Evolutionary conservation across 192 early-diverging fungal species (phyloP), one percentile per base, ranked within the genome.

Genomic region (Podila epigama): DNA sequence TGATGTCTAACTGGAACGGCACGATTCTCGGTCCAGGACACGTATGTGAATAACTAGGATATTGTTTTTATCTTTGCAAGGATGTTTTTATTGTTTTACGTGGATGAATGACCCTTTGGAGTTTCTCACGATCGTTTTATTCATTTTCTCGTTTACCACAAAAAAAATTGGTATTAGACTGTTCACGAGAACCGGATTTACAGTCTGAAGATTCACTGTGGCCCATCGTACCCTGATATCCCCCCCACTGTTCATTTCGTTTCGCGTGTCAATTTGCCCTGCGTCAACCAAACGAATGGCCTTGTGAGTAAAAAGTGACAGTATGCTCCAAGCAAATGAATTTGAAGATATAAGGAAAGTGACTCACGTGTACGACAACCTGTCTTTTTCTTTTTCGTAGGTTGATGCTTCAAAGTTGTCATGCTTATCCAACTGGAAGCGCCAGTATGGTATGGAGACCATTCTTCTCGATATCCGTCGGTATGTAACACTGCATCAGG

Each of bases 161-260:
- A 48, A 48, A 2, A 5, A 1, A 1, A 18, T 20, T 4, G 4
- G 3, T 22, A 9, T 22, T 81, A 96, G 94, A 91, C 94, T 20
- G 88, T 92, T n/a, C 95, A 96, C 69, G 96, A 99, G 79, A 97
- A 96, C 86, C 89, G 96, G 37, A 96, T 99, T 77, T 98, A 99
- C 82, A 87, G 87, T 58, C 82, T 99, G 32, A 87, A 86, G 77
- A 83, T 99, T 37, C 75, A 79, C 69, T 99, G 98, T 68, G 95
- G 92, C 37, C 79, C 89, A 1, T 63, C 91, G 16, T 99, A 99
- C 79, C 98, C 98, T 29, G 87, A 93, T 68, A 51, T 69, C 20
- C 88, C 96, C 25, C 98, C 98, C 0, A 61, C 63, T 5, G 90
- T 98, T 22, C 68, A 78, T 41, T 99, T 99, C 78, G 55, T 92